These are phyloP conservation scores for Diplosphaera chodatii DNA, from an alignment of 139 green algal species.

Conservation along the genomic window DNA sequence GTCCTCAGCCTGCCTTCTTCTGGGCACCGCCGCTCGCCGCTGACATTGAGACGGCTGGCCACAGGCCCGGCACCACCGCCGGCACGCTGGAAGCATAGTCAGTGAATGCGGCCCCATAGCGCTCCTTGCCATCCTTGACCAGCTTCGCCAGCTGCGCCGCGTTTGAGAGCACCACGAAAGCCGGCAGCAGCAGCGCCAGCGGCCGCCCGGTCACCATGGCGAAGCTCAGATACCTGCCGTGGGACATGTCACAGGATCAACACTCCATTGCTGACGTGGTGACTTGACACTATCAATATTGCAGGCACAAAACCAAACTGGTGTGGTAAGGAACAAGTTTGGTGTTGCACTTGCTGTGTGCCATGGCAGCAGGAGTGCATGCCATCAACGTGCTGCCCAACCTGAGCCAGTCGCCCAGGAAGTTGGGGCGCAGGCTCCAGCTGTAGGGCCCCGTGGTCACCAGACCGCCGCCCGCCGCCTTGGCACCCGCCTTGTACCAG, in stretches of 20 bases:
- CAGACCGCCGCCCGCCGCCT: neutral
- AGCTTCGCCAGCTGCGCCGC: neutral
- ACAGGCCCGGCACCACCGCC: neutral
- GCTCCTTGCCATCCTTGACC: neutral
- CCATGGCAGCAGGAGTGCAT: no score
- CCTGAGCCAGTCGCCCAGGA: neutral
- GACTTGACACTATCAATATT: no score
- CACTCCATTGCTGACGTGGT: no score
- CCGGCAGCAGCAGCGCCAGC: neutral
- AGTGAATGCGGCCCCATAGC: neutral
- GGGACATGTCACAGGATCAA: no score
- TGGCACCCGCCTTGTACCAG: neutral
- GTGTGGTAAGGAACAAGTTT: no score
- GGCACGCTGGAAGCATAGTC: neutral
- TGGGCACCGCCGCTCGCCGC: no score
- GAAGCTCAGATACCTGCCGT: neutral
- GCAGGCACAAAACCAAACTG: no score
- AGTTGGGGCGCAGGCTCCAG: neutral
- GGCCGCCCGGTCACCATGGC: neutral
- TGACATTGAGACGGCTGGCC: neutral
- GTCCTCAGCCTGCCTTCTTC: no score
- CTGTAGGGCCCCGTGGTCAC: neutral
- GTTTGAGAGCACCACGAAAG: neutral
- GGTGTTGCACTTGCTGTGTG: no score
- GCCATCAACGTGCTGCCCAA: no score